Percentiles rank a stretch among this genome's conserved stretches.
These are phyloP conservation scores for Erythrobasidium hasegawianum DNA, from an alignment of 1,284 basidiomycete species.

Conservation along the genomic window DNA sequence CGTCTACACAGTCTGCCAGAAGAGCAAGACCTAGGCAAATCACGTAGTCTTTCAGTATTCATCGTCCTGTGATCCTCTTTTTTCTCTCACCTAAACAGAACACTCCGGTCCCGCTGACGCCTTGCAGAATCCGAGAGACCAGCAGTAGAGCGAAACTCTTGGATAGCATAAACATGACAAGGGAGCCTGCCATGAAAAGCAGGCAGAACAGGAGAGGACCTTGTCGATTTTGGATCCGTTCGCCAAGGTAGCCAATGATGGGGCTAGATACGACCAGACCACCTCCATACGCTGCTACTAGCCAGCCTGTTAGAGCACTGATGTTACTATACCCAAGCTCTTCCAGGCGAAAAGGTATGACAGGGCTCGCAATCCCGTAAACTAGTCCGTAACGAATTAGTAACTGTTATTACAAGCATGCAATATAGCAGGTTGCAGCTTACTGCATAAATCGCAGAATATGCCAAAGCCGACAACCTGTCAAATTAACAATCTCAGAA, in stretches of 20 bases:
- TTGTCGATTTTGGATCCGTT: slow-evolving; percentile 35
- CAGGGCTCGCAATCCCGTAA: slow-evolving; percentile 29
- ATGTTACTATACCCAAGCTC: slow-evolving; percentile 41
- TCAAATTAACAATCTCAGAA: too few species aligned
- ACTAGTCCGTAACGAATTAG: background rate
- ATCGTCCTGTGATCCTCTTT: slow-evolving; percentile 35
- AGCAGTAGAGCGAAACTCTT: slow-evolving; percentile 37
- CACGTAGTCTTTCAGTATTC: slow-evolving; percentile 10
- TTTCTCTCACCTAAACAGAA: slow-evolving; percentile 38
- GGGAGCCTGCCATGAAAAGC: slow-evolving; percentile 42
- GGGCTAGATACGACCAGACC: slow-evolving; percentile 41
- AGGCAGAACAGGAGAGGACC: slow-evolving; percentile 38
- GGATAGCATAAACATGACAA: slow-evolving; percentile 44
- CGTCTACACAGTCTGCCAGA: slow-evolving; percentile 24
- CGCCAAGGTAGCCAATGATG: slow-evolving; percentile 38
- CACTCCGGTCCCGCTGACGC: slow-evolving; percentile 41
- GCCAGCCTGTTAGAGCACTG: slow-evolving; percentile 41
- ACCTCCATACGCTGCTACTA: slow-evolving; percentile 42
- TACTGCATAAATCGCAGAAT: slow-evolving; percentile 32
- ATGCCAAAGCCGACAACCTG: slow-evolving; percentile 27
- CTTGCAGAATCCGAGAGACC: slow-evolving; percentile 43
- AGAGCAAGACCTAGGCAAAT: slow-evolving; percentile 8
- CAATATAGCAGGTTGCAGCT: background rate
- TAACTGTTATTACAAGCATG: background rate
- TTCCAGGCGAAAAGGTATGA: slow-evolving; percentile 42